Percentiles rank a stretch among this genome's conserved stretches.
These are phyloP conservation scores for Sugiyamaella americana DNA, from an alignment of 805 yeast genomes.

Conservation along the genomic window DNA sequence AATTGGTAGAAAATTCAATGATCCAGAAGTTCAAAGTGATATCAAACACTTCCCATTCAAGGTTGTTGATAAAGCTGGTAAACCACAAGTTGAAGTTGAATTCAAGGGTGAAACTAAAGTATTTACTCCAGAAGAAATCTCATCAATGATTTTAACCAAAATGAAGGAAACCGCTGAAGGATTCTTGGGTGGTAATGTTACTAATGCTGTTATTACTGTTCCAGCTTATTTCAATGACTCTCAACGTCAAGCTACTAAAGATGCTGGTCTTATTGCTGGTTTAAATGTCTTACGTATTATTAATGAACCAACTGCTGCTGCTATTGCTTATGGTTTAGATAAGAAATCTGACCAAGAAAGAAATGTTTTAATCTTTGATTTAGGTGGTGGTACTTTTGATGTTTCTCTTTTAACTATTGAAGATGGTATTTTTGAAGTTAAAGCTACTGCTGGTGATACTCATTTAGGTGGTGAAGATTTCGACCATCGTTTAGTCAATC, in stretches of 20 bases:
- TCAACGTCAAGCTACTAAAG: slow-evolving; percentile 97
- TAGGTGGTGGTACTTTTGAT: slow-evolving; percentile 99
- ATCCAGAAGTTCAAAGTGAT: slow-evolving; percentile 72
- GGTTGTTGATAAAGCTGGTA: slow-evolving; percentile 69
- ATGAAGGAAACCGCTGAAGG: slow-evolving; percentile 94
- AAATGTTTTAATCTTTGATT: slow-evolving; percentile 87
- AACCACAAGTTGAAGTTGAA: slow-evolving; percentile 83
- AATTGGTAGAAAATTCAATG: slow-evolving; percentile 77
- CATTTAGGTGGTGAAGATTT: slow-evolving; percentile 99
- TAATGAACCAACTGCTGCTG: slow-evolving; percentile 98
- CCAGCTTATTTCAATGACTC: slow-evolving; percentile 98
- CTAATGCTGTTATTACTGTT: slow-evolving; percentile 91
- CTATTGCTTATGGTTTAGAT: slow-evolving; percentile 93
- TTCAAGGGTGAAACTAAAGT: slow-evolving; percentile 80
- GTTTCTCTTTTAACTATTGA: slow-evolving; percentile 88
- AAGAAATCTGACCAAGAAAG: slow-evolving; percentile 65
- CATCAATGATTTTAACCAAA: slow-evolving; percentile 85
- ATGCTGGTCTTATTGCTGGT: slow-evolving; percentile 95
- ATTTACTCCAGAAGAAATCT: slow-evolving; percentile 91
- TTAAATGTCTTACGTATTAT: slow-evolving; percentile 90
- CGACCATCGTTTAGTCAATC: slow-evolving; percentile 92
- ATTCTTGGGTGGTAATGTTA: slow-evolving; percentile 75
- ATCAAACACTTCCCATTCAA: slow-evolving; percentile 86
- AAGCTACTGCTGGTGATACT: slow-evolving; percentile 89
- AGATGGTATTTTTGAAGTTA: slow-evolving; percentile 95